A percentile compares a stretch with the other conserved stretches of the same genome.
Conservation (phyloP, 106 monocot genomes). For the Triglochin maritima region DNA sequence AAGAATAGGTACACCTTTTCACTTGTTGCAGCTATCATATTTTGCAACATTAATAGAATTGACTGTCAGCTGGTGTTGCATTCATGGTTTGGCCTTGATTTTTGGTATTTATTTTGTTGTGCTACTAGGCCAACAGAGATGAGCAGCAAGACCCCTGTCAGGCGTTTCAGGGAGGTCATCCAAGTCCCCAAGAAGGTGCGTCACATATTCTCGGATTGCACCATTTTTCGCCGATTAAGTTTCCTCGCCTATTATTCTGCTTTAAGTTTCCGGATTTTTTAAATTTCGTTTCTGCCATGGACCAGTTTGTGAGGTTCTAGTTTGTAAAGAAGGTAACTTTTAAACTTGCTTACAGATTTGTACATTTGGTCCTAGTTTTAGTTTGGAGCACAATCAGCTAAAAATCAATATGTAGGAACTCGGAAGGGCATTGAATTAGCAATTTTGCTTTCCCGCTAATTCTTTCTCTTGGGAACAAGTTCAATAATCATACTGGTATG, state of each 20-base stretch:
- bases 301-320: not conserved
- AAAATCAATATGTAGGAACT: too few species aligned
- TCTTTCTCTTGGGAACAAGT: too few species aligned
- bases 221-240: not conserved
- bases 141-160: conserved; percentile 53
- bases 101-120: not conserved
- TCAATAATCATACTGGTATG: too few species aligned
- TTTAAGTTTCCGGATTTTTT: not conserved
- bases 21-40: not conserved
- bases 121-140: conserved; percentile 66
- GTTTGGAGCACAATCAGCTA: too few species aligned
- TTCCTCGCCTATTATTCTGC: not conserved
- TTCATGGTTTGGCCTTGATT: not conserved
- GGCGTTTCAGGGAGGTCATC: conserved; percentile 68
- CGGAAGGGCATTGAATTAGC: too few species aligned
- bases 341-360: too few species aligned
- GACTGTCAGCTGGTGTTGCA: not conserved
- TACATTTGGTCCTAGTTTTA: too few species aligned
- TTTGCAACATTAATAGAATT: too few species aligned
- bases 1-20: conserved; percentile 57
- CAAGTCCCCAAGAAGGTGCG: conserved; percentile 76
- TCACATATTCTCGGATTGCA: not conserved
- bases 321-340: too few species aligned
- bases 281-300: not conserved
- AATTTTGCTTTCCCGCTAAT: too few species aligned